Base-by-base conservation (phyloP, 306 rosid genomes). In the Castanopsis chinensis region DNA sequence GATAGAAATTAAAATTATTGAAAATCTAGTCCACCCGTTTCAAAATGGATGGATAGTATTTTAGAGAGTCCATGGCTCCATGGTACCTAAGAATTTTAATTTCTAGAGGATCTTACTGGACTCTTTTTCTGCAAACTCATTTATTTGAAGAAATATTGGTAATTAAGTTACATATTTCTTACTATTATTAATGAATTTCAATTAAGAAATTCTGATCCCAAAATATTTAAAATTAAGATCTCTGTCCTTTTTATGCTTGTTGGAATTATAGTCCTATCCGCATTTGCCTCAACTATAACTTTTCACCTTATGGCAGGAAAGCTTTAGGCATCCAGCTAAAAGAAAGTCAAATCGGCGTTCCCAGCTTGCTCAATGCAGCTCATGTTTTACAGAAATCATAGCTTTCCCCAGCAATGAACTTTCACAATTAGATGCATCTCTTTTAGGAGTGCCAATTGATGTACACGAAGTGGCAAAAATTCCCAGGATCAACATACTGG, bases 221-320 rank as follows among this genome's bases (percentile, higher is more conserved):
- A 67, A 33, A 19, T 17, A 1, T 33, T 67, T 32, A 19, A 19
- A 67, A 33, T 28, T n/a, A 67, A 67, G 71, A 67, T 67, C 23
- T 13, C 25, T 67, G 20, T 33, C 15, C 15, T 33, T 5, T 18
- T 33, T 52, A 33, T 19, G 70, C 45, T 30, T 30, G 21, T 64
- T 64, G 70, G 17, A 30, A 64, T 28, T 14, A 5, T 18, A 33
- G 15, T 67, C 71, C 51, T 7, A 32, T 32, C 51, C 49, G 18
- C 10, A 19, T 30, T 15, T 33, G 51, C 71, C 23, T 61, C 10
- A 0, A 59, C 30, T 21, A 60, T 12, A 64, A 64, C 43, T 64
- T 30, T 73, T 79, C 73, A 35, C 27, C 49, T 73, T 76, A 73
- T 83, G 67, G 69, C 92, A 93, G 98, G 88, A 80, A 85, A 75